Base-by-base conservation (phyloP, 164 flowering plant species). In the Aristolochia fimbriata region DNA sequence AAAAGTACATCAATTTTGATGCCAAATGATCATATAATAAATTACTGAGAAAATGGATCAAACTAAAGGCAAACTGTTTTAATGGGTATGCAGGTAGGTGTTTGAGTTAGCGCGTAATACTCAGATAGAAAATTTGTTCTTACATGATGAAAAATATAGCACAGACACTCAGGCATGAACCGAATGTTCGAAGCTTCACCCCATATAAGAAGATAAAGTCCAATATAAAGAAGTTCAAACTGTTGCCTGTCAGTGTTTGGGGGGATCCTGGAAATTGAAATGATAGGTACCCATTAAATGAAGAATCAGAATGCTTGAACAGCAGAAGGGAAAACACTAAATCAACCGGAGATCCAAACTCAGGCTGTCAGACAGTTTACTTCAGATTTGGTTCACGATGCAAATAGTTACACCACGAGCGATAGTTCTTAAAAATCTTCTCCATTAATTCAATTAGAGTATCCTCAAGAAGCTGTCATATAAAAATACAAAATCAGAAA, bases 101-200 rank as follows among this genome's bases (percentile, higher is more conserved):
- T 2, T 5, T 6, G 10, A 59, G 62, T 51, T 47, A 17, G 22
- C 12, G 47, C 17, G 10, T 15, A 23, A 14, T n/a, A 33, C 41
- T 20, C n/a, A 45, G 7, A 41, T 60, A 57, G 65, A 33, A 59
- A 61, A 37, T 0, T 7, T 37, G 1, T 37, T 65, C 88, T 19
- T 85, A 94, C 99, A 65, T 82, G 68, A 59, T 94, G 97, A 75
- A 94, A 94, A 60, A 94, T 88, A 66, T 86, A 94, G 82, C 99
- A 91, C 49, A 94, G 54, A 77, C 99, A 94, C 73, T 94, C 99
- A 58, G 99, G 99, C 99, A 94, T 88, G 70, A 94, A 94, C 16
- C 99, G 88, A 31, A 91, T 66, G 71, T 91, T 94, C 73, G 99
- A 91, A 70, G 99, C 95, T 87, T 94, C 99, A 31, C 99, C 99